These are phyloP conservation scores for Penicillium desertorum DNA, from an alignment of 495 filamentous ascomycete species.

Conservation along the genomic window DNA sequence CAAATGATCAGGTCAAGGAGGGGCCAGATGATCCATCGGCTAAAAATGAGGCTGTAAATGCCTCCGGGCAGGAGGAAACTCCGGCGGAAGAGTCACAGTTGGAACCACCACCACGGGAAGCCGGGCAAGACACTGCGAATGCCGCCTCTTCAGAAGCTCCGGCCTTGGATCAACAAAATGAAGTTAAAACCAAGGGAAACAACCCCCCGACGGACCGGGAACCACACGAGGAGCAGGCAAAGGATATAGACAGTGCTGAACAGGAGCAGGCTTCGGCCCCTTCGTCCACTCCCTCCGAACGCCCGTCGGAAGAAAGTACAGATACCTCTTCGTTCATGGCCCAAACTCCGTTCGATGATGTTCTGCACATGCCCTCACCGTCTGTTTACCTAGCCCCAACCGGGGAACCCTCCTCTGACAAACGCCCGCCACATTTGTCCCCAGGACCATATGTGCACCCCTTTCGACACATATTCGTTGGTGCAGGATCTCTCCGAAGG, in stretches of 20 bases:
- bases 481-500: constrained; percentile 71
- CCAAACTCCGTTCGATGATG: constrained; percentile 60
- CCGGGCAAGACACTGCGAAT: constrained; percentile 1
- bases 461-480: constrained; percentile 91
- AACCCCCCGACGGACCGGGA: constrained; percentile 22
- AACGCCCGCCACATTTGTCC: constrained; percentile 63
- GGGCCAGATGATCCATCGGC: constrained; percentile 22
- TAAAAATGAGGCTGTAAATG: constrained; percentile 18
- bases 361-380: constrained; percentile 60
- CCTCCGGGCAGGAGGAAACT: constrained; percentile 14
- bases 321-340: constrained; percentile 22
- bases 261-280: constrained; percentile 19
- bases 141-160: constrained; percentile 4
- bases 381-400: constrained; percentile 35
- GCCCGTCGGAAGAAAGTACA: constrained; percentile 33
- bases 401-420: constrained; percentile 35
- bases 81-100: constrained; percentile 17
- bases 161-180: constrained; percentile 13
- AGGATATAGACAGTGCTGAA: constrained; percentile 16
- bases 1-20: constrained; percentile 23
- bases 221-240: constrained; percentile 21
- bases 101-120: constrained; percentile 7
- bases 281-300: constrained; percentile 27
- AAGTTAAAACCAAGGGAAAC: constrained; percentile 21
- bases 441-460: constrained; percentile 84